phyloP scores from a whole-genome alignment of 2,329 filamentous ascomycete species.

The Fusarium haematococcum region DNA sequence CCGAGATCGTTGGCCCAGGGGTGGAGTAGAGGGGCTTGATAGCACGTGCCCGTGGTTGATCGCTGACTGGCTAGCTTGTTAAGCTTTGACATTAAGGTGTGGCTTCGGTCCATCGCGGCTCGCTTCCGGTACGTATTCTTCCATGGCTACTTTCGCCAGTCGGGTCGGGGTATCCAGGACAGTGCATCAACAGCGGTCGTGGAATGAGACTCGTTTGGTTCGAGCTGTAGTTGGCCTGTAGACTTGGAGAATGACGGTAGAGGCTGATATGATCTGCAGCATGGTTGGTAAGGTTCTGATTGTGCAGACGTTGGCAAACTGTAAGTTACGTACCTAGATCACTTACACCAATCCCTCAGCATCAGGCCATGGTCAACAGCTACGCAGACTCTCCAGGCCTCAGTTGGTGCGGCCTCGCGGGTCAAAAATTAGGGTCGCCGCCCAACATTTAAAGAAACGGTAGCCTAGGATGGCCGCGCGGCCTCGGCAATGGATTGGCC shows the following conservation, averaged over 20 bases:
- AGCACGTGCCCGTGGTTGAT: not conserved
- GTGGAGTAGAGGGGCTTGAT: not conserved
- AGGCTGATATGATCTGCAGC: not conserved
- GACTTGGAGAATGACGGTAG: not conserved
- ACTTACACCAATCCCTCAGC: not conserved
- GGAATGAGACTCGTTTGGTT: not conserved
- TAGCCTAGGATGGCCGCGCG: constrained; percentile 31
- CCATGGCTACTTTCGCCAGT: not conserved
- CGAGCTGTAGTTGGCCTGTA: not conserved
- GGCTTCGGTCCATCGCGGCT: constrained; percentile 4
- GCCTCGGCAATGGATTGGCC: constrained; percentile 32
- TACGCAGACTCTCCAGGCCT: not conserved
- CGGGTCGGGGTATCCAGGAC: not conserved
- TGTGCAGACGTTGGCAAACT: not conserved
- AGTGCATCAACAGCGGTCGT: not conserved
- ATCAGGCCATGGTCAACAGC: constrained; percentile 15
- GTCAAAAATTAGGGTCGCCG: not conserved
- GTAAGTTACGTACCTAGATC: not conserved
- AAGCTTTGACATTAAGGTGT: constrained; percentile 5
- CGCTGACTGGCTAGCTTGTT: not conserved
- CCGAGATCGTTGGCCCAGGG: not conserved
- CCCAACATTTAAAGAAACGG: constrained; percentile 20
- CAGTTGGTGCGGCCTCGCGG: not conserved
- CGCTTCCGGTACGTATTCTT: not conserved
- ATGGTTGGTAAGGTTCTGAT: not conserved